phyloP scores from a whole-genome alignment of 805 yeast genomes.

The Saccharomycodes ludwigii region DNA sequence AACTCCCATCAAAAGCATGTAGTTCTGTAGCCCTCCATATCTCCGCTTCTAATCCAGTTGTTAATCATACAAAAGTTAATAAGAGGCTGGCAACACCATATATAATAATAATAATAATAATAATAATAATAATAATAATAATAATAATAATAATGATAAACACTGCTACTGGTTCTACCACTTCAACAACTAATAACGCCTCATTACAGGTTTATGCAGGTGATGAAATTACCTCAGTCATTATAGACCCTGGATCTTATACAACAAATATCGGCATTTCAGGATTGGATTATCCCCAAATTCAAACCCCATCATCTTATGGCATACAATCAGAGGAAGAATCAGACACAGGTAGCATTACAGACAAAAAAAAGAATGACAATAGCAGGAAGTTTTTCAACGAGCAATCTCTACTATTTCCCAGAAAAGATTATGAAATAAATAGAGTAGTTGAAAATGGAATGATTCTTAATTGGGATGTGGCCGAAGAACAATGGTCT shows the following conservation, averaged over 20 bases:
- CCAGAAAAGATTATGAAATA: constrained; percentile 40
- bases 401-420: constrained; percentile 36
- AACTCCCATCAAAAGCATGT: too few relatives aligned
- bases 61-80: too few relatives aligned
- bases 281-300: constrained; percentile 80
- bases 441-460: constrained; percentile 50
- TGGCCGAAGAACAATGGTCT: constrained; percentile 61
- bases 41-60: too few relatives aligned
- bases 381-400: constrained; percentile 15
- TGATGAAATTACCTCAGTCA: constrained; percentile 81
- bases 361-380: constrained; percentile 2
- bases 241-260: constrained; percentile 82
- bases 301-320: constrained; percentile 61
- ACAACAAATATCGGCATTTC: constrained; percentile 81
- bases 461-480: constrained; percentile 74
- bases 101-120: too few relatives aligned
- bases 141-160: too few relatives aligned
- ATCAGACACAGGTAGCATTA: constrained; percentile 12
- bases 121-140: too few relatives aligned
- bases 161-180: too few relatives aligned
- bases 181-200: too few relatives aligned
- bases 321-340: constrained; percentile 23
- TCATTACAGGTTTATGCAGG: constrained; percentile 43
- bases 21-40: too few relatives aligned
- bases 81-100: too few relatives aligned